Conservation (phyloP, 129 eudicot genomes). For the Flaveria linearis region DNA sequence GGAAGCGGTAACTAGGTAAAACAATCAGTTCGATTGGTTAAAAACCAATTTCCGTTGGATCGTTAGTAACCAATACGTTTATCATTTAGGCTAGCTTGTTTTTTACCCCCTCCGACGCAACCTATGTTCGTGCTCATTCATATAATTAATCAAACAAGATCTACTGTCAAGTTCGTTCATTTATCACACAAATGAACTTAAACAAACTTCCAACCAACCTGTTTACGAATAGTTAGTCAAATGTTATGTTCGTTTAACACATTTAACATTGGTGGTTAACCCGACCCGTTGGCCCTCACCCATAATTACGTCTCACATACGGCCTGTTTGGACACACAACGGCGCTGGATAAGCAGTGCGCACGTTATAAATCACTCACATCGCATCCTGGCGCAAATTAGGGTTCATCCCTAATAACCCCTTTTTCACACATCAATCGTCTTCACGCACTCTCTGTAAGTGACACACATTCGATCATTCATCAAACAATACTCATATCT, state of each 20-base stretch:
- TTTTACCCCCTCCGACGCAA: too few relatives aligned
- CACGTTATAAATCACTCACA: conserved; percentile 48
- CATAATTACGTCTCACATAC: conserved; percentile 5
- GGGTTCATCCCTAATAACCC: conserved; percentile 51
- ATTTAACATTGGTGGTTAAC: background rate
- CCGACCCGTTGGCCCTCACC: conserved; percentile 8
- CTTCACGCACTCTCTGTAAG: conserved; percentile 1
- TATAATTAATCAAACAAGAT: too few relatives aligned
- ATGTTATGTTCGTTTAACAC: background rate
- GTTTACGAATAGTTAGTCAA: too few relatives aligned
- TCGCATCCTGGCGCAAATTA: conserved; percentile 76
- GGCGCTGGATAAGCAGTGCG: conserved; percentile 82
- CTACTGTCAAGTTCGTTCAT: too few relatives aligned
- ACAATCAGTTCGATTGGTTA: too few relatives aligned
- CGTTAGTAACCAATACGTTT: too few relatives aligned
- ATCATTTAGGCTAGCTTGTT: too few relatives aligned
- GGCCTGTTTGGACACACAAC: conserved; percentile 44
- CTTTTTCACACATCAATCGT: conserved; percentile 9
- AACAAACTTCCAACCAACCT: too few relatives aligned
- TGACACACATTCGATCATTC: conserved; percentile 17
- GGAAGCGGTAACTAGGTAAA: too few relatives aligned
- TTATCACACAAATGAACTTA: too few relatives aligned
- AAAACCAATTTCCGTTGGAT: too few relatives aligned
- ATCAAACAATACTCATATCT: conserved; percentile 14
- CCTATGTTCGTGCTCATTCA: too few relatives aligned